phyloP scores from a whole-genome alignment of 2,329 filamentous ascomycete genomes.

The Nothophaeocryptopus gaeumannii region DNA sequence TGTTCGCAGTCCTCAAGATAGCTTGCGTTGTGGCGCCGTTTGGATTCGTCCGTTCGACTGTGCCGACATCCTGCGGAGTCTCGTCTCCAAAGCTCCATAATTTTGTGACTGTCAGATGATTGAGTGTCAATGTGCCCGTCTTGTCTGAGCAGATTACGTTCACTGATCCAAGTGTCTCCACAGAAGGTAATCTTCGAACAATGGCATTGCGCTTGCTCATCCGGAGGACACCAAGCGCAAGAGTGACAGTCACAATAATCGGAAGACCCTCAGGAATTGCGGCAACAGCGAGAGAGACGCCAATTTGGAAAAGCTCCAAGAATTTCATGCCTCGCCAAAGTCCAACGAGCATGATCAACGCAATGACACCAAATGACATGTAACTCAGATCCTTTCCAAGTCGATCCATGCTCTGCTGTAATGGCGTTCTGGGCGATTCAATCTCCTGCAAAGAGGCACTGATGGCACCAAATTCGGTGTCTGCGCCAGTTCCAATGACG shows the following conservation, averaged over 20 bases:
- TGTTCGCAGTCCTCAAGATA: conserved; percentile 87
- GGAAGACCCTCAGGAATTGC: conserved; percentile 94
- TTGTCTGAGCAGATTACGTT: conserved; percentile 99
- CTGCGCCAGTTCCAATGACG: conserved; percentile 91
- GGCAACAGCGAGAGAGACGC: conserved; percentile 91
- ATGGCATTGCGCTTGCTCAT: conserved; percentile 97
- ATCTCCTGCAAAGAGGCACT: conserved; percentile 92
- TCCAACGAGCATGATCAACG: conserved; percentile 85
- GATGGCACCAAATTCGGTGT: conserved; percentile 94
- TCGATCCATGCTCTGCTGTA: conserved; percentile 97
- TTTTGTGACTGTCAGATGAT: conserved; percentile 96
- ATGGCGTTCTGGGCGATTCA: conserved; percentile 87
- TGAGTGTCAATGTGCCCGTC: conserved; percentile 92
- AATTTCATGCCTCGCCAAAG: conserved; percentile 84
- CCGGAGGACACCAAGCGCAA: conserved; percentile 88
- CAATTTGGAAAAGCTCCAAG: conserved; percentile 95
- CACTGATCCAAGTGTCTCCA: conserved; percentile 96
- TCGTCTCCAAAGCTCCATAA: conserved; percentile 86
- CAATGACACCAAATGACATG: conserved; percentile 93
- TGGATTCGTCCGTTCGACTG: conserved; percentile 51
- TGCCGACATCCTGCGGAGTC: conserved; percentile 53
- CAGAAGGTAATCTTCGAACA: conserved; percentile 90
- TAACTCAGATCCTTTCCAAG: conserved; percentile 94
- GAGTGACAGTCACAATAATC: conserved; percentile 96
- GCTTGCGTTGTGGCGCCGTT: conserved; percentile 73